A percentile compares a stretch with the other conserved stretches of the same genome.
phyloP scores from a whole-genome alignment of 345 rosid species.

The Eucalyptus polybractea region DNA sequence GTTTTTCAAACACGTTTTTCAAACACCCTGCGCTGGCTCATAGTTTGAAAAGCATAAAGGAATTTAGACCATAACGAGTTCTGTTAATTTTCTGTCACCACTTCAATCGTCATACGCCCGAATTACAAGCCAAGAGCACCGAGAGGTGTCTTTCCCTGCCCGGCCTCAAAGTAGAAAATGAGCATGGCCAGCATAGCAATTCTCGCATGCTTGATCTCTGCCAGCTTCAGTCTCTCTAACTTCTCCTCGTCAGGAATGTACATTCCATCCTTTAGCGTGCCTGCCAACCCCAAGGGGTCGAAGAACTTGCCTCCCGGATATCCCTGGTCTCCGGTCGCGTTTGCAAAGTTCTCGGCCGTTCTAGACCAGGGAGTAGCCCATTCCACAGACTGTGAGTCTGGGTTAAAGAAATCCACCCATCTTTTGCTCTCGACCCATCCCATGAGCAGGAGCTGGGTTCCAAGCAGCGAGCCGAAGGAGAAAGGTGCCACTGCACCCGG shows the following conservation, averaged over 20 bases:
- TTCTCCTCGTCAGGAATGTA: slow-evolving; percentile 68
- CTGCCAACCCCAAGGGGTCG: slow-evolving; percentile 73
- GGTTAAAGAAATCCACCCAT: slow-evolving; percentile 98
- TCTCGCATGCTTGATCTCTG: slow-evolving; percentile 96
- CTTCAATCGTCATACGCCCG: background rate
- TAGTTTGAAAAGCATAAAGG: background rate
- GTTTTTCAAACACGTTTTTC: background rate
- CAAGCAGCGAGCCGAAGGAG: slow-evolving; percentile 79
- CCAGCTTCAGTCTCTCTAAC: slow-evolving; percentile 81
- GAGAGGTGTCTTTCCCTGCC: slow-evolving; percentile 96
- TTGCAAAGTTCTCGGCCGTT: slow-evolving; percentile 75
- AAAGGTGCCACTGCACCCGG: slow-evolving; percentile 82
- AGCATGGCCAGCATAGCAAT: slow-evolving; percentile 93
- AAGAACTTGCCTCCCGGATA: slow-evolving; percentile 96
- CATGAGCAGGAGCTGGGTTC: slow-evolving; percentile 87
- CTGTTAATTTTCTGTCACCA: background rate
- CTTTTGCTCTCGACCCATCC: slow-evolving; percentile 99
- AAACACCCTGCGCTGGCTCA: background rate
- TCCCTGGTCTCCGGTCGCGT: slow-evolving; percentile 84
- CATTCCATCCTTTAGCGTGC: slow-evolving; percentile 48
- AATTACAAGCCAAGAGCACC: slow-evolving; percentile 85
- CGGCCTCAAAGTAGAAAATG: slow-evolving; percentile 92
- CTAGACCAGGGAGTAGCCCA: slow-evolving; percentile 99
- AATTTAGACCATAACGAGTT: background rate
- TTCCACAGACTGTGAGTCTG: slow-evolving; percentile 80